A percentile compares a stretch with the other conserved stretches of the same genome.
phyloP scores from a whole-genome alignment of 2,329 filamentous ascomycete species.

The Aurifilum marmelostoma region DNA sequence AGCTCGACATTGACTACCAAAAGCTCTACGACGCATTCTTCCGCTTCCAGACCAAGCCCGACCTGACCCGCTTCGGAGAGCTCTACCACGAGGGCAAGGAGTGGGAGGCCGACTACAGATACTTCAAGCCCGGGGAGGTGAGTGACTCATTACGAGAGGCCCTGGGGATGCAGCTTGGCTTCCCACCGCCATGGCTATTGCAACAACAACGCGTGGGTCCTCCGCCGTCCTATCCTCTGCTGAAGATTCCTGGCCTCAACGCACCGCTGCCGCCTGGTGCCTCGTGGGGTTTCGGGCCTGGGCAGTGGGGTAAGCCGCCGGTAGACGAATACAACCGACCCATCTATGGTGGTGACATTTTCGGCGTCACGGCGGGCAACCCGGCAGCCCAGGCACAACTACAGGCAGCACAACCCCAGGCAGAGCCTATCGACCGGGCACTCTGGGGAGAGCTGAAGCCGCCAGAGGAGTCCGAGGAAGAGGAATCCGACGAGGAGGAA shows the following conservation, averaged over 20 bases:
- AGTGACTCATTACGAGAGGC: conserved; percentile 90
- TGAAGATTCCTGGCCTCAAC: conserved; percentile 93
- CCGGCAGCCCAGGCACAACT: conserved; percentile 34
- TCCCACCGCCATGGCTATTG: conserved; percentile 95
- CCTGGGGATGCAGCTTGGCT: conserved; percentile 88
- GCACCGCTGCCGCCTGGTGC: conserved; percentile 87
- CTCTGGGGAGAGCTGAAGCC: conserved; percentile 92
- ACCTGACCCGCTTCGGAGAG: conserved; percentile 91
- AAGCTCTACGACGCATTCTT: conserved; percentile 99
- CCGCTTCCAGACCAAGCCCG: conserved; percentile 93
- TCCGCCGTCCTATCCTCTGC: conserved; percentile 90
- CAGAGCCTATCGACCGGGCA: conserved; percentile 82
- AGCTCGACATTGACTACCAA: conserved; percentile 97
- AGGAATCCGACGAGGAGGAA: conserved; percentile 63
- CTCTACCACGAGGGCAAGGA: conserved; percentile 99
- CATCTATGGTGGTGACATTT: conserved; percentile 92
- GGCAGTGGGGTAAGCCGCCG: conserved; percentile 94
- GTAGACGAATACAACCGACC: conserved; percentile 92
- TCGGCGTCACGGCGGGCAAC: conserved; percentile 67
- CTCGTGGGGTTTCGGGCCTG: conserved; percentile 92
- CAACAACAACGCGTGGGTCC: conserved; percentile 94
- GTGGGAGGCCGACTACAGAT: conserved; percentile 90
- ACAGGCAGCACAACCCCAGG: conserved; percentile 49
- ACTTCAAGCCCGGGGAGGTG: conserved; percentile 87
- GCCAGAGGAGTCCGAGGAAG: conserved; percentile 73